phyloP scores from a whole-genome alignment of 306 rosid species.

The Corylus americana region DNA sequence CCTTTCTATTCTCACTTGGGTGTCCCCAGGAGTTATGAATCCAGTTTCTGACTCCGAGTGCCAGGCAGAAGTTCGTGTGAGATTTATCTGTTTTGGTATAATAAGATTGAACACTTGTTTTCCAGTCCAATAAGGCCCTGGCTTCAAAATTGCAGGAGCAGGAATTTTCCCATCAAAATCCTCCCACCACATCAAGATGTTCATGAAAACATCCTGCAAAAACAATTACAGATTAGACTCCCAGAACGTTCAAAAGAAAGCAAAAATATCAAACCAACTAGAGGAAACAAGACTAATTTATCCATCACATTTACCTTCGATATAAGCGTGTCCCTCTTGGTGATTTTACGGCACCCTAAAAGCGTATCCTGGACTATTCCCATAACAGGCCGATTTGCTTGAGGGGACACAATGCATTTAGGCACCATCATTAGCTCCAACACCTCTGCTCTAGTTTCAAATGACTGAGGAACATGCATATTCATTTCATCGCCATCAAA shows the following conservation, averaged over 20 bases:
- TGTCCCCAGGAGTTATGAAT: slow-evolving; percentile 88
- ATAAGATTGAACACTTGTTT: slow-evolving; percentile 97
- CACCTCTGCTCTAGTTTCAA: slow-evolving; percentile 99
- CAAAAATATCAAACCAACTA: not conserved
- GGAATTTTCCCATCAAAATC: slow-evolving; percentile 98
- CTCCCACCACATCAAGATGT: slow-evolving; percentile 99
- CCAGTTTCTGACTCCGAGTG: slow-evolving; percentile 80
- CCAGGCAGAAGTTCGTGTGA: slow-evolving; percentile 88
- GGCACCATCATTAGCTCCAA: slow-evolving; percentile 99
- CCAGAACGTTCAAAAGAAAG: slow-evolving; percentile 18
- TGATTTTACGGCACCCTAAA: slow-evolving; percentile 91
- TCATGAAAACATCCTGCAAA: slow-evolving; percentile 96
- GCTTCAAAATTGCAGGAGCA: slow-evolving; percentile 90
- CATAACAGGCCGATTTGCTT: slow-evolving; percentile 95
- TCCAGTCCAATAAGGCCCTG: slow-evolving; percentile 98
- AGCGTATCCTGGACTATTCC: slow-evolving; percentile 97
- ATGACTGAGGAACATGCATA: slow-evolving; percentile 99
- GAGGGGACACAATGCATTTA: slow-evolving; percentile 98
- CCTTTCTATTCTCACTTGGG: slow-evolving; percentile 87
- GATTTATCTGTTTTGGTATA: slow-evolving; percentile 91
- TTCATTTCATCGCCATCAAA: slow-evolving; percentile 99
- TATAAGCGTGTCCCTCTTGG: slow-evolving; percentile 94
- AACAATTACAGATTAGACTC: slow-evolving; percentile 27
- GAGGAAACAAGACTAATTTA: not conserved
- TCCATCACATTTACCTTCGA: slow-evolving; percentile 59